A percentile compares a stretch with the other conserved stretches of the same genome.
phyloP scores from a whole-genome alignment of 2,329 filamentous ascomycete species.

The Cladosporium colombiae region DNA sequence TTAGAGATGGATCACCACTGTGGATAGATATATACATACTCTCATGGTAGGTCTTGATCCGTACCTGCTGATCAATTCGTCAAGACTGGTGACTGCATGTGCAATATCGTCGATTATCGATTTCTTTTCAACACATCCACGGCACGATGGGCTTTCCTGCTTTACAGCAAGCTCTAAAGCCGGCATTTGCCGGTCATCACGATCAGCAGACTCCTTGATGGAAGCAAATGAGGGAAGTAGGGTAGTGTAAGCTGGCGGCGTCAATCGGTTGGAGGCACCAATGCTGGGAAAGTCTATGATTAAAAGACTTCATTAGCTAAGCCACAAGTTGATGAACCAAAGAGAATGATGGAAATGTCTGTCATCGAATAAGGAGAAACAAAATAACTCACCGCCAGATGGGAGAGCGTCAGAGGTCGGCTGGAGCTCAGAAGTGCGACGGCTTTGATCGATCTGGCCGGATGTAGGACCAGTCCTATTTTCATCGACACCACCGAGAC shows the following conservation, averaged over 20 bases:
- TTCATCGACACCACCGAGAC: neutral
- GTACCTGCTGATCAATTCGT: conserved; percentile 26
- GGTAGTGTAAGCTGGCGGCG: conserved; percentile 20
- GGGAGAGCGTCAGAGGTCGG: no score
- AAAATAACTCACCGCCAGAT: neutral
- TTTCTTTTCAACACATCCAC: conserved; percentile 27
- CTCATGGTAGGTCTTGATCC: conserved; percentile 21
- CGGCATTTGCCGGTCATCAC: conserved; percentile 13
- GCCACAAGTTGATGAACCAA: neutral
- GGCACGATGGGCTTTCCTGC: conserved; percentile 28
- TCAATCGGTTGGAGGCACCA: neutral
- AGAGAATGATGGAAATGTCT: neutral
- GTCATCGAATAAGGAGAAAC: neutral
- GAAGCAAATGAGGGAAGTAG: conserved; percentile 33
- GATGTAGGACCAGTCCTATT: neutral
- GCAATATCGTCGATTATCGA: conserved; percentile 30
- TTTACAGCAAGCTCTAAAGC: neutral
- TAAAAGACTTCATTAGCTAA: neutral
- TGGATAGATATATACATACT: conserved; percentile 3
- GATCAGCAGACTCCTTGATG: conserved; percentile 26
- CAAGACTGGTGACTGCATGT: conserved; percentile 28
- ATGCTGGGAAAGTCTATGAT: neutral
- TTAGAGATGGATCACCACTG: neutral
- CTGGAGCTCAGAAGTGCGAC: conserved; percentile 2
- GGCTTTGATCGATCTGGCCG: neutral